Percentiles rank a stretch among this genome's conserved stretches.
phyloP scores from a whole-genome alignment of 2,329 filamentous ascomycete genomes.

The Colletotrichum tamarilloi region DNA sequence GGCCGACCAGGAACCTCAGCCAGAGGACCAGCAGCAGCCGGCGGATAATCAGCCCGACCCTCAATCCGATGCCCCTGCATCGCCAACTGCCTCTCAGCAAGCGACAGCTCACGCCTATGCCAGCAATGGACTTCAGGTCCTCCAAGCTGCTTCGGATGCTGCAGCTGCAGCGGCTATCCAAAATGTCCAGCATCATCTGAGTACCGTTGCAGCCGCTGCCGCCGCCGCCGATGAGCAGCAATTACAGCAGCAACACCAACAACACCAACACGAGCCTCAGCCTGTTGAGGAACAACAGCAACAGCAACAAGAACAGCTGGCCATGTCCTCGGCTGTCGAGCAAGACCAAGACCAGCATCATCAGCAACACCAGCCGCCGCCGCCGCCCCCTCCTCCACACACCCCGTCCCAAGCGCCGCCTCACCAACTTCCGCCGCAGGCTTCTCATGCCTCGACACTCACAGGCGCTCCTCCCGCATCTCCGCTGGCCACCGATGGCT shows the following conservation, averaged over 20 bases:
- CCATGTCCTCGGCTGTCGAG: background rate
- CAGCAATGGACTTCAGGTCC: constrained; percentile 58
- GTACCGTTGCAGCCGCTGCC: constrained; percentile 38
- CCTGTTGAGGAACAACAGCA: constrained; percentile 14
- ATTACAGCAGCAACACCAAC: constrained; percentile 24
- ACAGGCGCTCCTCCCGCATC: background rate
- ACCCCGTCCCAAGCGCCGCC: constrained; percentile 17
- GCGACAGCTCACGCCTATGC: constrained; percentile 55
- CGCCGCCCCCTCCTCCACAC: constrained; percentile 22
- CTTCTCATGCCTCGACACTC: background rate
- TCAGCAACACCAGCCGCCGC: constrained; percentile 29
- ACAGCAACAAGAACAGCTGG: constrained; percentile 16
- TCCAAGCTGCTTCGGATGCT: constrained; percentile 58
- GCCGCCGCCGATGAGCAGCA: constrained; percentile 33
- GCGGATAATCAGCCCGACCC: constrained; percentile 15
- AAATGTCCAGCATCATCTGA: constrained; percentile 49
- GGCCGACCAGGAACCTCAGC: constrained; percentile 18
- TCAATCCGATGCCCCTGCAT: constrained; percentile 39
- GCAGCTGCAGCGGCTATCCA: constrained; percentile 49
- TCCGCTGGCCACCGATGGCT: background rate
- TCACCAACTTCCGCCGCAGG: constrained; percentile 34
- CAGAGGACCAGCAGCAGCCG: constrained; percentile 5
- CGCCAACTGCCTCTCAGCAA: constrained; percentile 24
- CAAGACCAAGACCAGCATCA: constrained; percentile 7
- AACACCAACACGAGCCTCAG: background rate